Conservation (phyloP, 2,329 filamentous ascomycete genomes). For the Plectosphaerella sp. region DNA sequence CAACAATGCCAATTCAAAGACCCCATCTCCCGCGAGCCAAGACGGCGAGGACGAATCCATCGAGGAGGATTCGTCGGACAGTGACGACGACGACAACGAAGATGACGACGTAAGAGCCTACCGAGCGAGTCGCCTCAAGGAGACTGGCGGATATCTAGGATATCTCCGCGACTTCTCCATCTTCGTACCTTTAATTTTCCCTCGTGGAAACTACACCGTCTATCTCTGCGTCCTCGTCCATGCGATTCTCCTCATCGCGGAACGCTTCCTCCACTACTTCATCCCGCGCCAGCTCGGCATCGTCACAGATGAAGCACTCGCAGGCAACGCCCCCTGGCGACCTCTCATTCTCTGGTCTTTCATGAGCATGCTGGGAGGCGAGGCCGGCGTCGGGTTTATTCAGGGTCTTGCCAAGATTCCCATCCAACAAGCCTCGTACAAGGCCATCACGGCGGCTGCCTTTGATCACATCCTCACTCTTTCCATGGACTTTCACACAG, state of each 20-base stretch:
- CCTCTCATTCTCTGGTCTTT: conserved; percentile 4
- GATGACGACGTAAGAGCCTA: conserved; percentile 17
- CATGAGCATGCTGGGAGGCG: not conserved
- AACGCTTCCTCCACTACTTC: conserved; percentile 22
- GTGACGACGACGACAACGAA: conserved; percentile 16
- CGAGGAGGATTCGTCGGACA: not conserved
- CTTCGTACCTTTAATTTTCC: conserved; percentile 25
- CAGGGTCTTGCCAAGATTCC: conserved; percentile 23
- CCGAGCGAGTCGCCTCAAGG: conserved; percentile 18
- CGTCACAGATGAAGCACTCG: conserved; percentile 22
- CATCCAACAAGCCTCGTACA: conserved; percentile 37
- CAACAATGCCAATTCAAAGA: no score
- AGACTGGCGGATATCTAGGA: conserved; percentile 23
- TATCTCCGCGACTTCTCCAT: conserved; percentile 24
- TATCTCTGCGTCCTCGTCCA: conserved; percentile 20
- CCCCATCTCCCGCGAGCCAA: no score
- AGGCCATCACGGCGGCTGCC: conserved; percentile 52
- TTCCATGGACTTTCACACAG: conserved; percentile 66
- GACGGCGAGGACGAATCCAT: no score
- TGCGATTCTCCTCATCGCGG: conserved; percentile 14
- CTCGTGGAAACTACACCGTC: conserved; percentile 22
- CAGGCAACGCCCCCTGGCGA: conserved; percentile 1
- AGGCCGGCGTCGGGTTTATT: conserved; percentile 11
- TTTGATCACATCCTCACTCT: conserved; percentile 65
- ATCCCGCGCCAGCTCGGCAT: conserved; percentile 25